Evolutionary conservation across 768 basidiomycete species (phyloP).

Genomic region (Podaxis pistillaris): DNA sequence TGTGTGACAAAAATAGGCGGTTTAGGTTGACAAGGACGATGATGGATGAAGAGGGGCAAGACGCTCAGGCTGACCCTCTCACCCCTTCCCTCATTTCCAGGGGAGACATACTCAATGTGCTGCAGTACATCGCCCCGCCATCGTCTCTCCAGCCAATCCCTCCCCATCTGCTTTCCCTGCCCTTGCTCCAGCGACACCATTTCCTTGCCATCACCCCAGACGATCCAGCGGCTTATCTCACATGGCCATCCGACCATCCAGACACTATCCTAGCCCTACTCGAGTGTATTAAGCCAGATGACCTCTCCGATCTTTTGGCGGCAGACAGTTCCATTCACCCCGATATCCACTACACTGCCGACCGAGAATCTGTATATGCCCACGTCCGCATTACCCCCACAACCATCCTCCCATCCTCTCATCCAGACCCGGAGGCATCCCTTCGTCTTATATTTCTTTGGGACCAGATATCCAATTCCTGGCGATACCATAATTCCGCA

Average conservation of each 20-base stretch:
- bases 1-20: constrained; percentile 27
- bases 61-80: not conserved
- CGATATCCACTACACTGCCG: constrained; percentile 35
- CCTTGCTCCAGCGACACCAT: constrained; percentile 62
- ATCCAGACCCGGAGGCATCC: constrained; percentile 6
- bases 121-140: constrained; percentile 58
- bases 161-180: constrained; percentile 54
- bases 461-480: constrained; percentile 44
- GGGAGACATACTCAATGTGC: constrained; percentile 43
- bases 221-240: constrained; percentile 54
- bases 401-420: constrained; percentile 19
- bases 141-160: constrained; percentile 45
- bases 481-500: constrained; percentile 71
- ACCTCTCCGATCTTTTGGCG: constrained; percentile 7
- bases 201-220: constrained; percentile 56
- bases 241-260: constrained; percentile 55
- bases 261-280: constrained; percentile 40
- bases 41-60: not conserved
- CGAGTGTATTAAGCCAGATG: constrained; percentile 7
- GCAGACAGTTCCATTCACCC: constrained; percentile 17
- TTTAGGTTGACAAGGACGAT: constrained; percentile 20
- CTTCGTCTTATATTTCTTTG: constrained; percentile 70
- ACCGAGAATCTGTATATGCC: constrained; percentile 53
- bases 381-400: constrained; percentile 49
- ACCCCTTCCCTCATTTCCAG: constrained; percentile 24